Conservation (phyloP, 192 early-diverging fungal species). For the Coemansia sp. region DNA sequence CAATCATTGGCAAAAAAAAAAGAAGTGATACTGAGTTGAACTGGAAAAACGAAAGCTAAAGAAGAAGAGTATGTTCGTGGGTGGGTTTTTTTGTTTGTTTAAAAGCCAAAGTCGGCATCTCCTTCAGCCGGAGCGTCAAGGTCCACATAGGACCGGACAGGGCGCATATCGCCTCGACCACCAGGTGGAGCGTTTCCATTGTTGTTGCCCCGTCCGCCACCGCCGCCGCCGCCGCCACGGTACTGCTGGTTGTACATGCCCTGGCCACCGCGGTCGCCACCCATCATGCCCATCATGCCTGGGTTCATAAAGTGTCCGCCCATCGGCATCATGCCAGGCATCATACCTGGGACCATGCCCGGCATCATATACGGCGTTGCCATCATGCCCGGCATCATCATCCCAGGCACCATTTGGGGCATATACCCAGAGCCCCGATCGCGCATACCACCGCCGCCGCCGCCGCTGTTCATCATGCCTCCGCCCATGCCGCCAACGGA, state of each 20-base stretch:
- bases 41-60: background rate
- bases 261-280: constrained; percentile 36
- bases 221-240: constrained; percentile 12
- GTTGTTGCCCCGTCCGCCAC: background rate
- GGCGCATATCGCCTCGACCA: constrained; percentile 65
- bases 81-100: background rate
- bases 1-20: background rate
- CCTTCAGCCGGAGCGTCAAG: constrained; percentile 85
- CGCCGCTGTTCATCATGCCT: constrained; percentile 17
- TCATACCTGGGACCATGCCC: constrained; percentile 49
- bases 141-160: constrained; percentile 85
- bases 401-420: constrained; percentile 53
- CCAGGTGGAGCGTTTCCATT: constrained; percentile 13
- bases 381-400: constrained; percentile 59
- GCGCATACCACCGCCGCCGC: constrained; percentile 20
- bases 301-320: constrained; percentile 50
- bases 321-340: constrained; percentile 56
- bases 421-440: constrained; percentile 39
- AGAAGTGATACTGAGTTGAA: background rate
- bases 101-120: constrained; percentile 65
- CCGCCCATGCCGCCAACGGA: constrained; percentile 17
- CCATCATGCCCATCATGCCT: constrained; percentile 50
- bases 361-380: constrained; percentile 46
- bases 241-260: constrained; percentile 39
- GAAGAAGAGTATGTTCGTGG: background rate